Base-by-base conservation (phyloP, 352 stramenopile species). In the Phytophthora megakarya region DNA sequence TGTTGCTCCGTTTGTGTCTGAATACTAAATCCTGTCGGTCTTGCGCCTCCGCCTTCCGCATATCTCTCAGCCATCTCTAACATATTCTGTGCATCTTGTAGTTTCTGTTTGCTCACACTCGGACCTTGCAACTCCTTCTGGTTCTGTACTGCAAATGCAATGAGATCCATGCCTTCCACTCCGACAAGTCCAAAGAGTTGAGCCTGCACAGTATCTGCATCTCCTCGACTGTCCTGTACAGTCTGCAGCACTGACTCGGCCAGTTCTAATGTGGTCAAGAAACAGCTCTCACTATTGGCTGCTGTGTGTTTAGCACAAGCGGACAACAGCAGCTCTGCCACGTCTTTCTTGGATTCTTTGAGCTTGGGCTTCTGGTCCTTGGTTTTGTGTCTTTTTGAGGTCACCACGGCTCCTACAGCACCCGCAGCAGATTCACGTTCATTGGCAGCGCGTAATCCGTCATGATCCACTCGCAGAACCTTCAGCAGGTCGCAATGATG, bases 111-210 rank as follows among this genome's bases (percentile, higher is more conserved):
- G 1, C 64, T 85, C 21, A 80, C 73, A 37, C 22, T 45, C 3
- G 45, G 19, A 7, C 38, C 57, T 10, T 45, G 53, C 3, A 88
- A 52, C 11, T 75, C 67, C 21, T 72, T 32, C 47, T 78, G 50
- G 28, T 89, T 75, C 55, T 90, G 81, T 33, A 91, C 67, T 32
- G 81, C 76, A 46, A 93, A 92, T 11, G 85, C 75, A 53, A 95
- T 95, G 12, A 95, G 60, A 30, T 93, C 84, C 81, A 95, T 90
- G 62, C 86, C 84, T 45, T 95, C 84, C 16, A 91, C 84, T n/a
- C 86, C 86, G 1, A 95, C 80, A 39, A 95, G 84, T 2, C 84
- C 79, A 52, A 95, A 95, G 44, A 95, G 74, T 49, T 91, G 84
- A 65, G 76, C 71, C 50, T 93, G 84, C 18, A 90, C 72, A 8